Conservation (phyloP, 306 rosid species). For the Glycine tomentella region DNA sequence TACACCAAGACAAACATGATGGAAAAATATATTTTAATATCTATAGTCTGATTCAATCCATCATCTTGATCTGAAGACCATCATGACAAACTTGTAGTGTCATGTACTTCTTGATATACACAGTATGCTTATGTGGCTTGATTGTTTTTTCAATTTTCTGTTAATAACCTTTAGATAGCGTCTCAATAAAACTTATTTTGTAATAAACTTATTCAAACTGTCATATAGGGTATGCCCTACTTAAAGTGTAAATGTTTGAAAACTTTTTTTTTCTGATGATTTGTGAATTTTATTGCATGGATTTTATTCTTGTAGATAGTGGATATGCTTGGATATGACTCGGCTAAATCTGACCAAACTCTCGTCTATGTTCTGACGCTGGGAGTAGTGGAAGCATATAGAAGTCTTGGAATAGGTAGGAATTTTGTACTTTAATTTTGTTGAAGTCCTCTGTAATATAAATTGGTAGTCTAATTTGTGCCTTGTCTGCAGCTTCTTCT, state of each 20-base stretch:
- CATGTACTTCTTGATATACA: constrained; percentile 13
- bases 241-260: constrained; percentile 17
- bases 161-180: constrained; percentile 17
- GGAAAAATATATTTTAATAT: background rate
- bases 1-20: constrained; percentile 15
- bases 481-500: constrained; percentile 73
- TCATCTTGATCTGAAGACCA: constrained; percentile 2
- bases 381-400: constrained; percentile 84
- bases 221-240: background rate
- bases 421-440: constrained; percentile 15
- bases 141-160: constrained; percentile 27
- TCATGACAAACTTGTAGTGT: background rate
- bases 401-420: constrained; percentile 87
- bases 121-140: background rate
- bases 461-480: constrained; percentile 37
- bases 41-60: constrained; percentile 22
- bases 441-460: constrained; percentile 19
- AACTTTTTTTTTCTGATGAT: constrained; percentile 6
- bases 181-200: constrained; percentile 22
- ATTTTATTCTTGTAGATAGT: constrained; percentile 66
- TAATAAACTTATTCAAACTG: constrained; percentile 8
- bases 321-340: constrained; percentile 73
- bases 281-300: constrained; percentile 4
- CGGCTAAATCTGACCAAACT: constrained; percentile 72
- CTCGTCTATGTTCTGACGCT: constrained; percentile 83